These are phyloP conservation scores for Trichosporon coremiiforme DNA, from an alignment of 1,284 basidiomycete species.

Conservation along the genomic window DNA sequence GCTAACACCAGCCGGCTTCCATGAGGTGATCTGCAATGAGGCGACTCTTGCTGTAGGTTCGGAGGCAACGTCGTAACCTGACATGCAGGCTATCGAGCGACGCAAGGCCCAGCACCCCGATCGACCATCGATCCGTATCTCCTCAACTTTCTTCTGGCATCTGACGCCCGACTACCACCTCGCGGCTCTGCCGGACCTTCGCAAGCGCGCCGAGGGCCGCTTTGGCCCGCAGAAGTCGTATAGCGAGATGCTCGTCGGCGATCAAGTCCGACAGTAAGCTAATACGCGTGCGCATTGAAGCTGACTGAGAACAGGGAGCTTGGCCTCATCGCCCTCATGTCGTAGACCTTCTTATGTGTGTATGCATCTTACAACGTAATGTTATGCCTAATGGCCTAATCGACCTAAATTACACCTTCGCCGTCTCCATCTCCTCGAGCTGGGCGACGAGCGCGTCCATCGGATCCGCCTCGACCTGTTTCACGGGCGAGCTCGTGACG, in stretches of 20 bases:
- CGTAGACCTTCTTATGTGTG: constrained; percentile 22
- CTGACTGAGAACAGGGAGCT: constrained; percentile 65
- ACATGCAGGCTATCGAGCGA: constrained; percentile 65
- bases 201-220: constrained; percentile 49
- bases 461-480: constrained; percentile 58
- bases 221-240: constrained; percentile 62
- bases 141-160: constrained; percentile 92
- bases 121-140: constrained; percentile 85
- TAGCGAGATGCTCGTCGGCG: constrained; percentile 77
- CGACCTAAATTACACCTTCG: constrained; percentile 19
- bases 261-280: constrained; percentile 78
- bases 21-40: constrained; percentile 85
- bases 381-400: neutral
- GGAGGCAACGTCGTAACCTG: neutral
- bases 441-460: constrained; percentile 81
- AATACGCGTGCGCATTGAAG: neutral
- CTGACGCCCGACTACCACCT: constrained; percentile 80
- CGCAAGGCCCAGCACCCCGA: constrained; percentile 65
- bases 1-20: constrained; percentile 67
- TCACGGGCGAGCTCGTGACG: neutral
- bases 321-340: constrained; percentile 76
- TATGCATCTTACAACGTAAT: constrained; percentile 15
- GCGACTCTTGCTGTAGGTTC: constrained; percentile 67
- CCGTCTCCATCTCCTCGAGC: constrained; percentile 66
- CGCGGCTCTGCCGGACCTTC: constrained; percentile 64